Percentiles rank a stretch among this genome's conserved stretches.
Conservation (phyloP, 2,329 filamentous ascomycete species). For the Chaetomiaceae sp. region DNA sequence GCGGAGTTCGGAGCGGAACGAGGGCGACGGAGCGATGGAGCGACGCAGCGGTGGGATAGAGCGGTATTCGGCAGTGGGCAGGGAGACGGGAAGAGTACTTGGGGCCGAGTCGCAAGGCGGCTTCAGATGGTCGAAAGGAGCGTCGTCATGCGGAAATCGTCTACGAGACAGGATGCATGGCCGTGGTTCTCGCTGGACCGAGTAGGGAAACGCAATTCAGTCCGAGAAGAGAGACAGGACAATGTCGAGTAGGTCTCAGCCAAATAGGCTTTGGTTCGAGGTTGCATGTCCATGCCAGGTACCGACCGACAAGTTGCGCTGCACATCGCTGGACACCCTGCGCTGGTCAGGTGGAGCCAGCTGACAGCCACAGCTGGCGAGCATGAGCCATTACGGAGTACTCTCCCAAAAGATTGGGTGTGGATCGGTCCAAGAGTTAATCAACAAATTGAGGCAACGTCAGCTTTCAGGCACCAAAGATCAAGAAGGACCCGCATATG, state of each 20-base stretch:
- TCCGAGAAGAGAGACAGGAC: neutral
- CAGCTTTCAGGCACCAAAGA: slow-evolving; percentile 5
- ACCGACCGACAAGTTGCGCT: neutral
- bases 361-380: slow-evolving; percentile 13
- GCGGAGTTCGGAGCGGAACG: neutral
- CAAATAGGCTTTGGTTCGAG: slow-evolving; percentile 9
- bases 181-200: slow-evolving; percentile 6
- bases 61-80: neutral
- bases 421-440: too few species aligned
- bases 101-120: slow-evolving; percentile 4
- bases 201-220: neutral
- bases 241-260: slow-evolving; percentile 10
- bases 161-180: slow-evolving; percentile 19
- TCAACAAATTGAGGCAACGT: slow-evolving; percentile 1
- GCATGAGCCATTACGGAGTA: too few species aligned
- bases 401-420: too few species aligned
- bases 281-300: slow-evolving; percentile 18
- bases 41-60: neutral
- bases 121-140: slow-evolving; percentile 22
- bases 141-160: slow-evolving; percentile 8
- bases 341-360: slow-evolving; percentile 16
- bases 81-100: neutral
- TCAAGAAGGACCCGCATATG: too few species aligned
- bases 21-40: neutral
- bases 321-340: slow-evolving; percentile 1